A percentile compares a stretch with the other conserved stretches of the same genome.
These are phyloP conservation scores for Cryoendolithus antarcticus DNA, from an alignment of 2,329 filamentous ascomycete species.

Conservation along the genomic window DNA sequence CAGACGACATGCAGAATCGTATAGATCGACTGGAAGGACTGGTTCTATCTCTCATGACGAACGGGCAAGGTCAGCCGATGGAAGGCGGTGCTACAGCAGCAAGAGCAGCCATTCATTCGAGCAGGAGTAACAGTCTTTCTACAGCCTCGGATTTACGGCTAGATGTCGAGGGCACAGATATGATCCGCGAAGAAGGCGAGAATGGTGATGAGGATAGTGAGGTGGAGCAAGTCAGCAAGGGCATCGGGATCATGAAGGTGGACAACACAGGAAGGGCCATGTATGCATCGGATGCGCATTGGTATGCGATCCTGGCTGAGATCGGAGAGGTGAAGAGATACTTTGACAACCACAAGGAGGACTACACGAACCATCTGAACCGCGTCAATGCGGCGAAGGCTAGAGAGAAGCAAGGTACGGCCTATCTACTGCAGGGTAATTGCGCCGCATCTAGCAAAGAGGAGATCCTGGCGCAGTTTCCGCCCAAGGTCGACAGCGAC, in stretches of 20 bases:
- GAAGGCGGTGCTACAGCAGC: slow-evolving; percentile 44
- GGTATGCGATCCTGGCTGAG: slow-evolving; percentile 43
- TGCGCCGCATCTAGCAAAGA: slow-evolving; percentile 52
- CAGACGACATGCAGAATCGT: slow-evolving; percentile 97
- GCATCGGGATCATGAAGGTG: slow-evolving; percentile 41
- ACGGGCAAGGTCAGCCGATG: slow-evolving; percentile 58
- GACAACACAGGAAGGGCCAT: slow-evolving; percentile 33
- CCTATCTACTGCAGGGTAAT: slow-evolving; percentile 64
- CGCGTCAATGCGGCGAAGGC: slow-evolving; percentile 58
- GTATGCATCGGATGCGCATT: slow-evolving; percentile 40
- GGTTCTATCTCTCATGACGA: slow-evolving; percentile 88
- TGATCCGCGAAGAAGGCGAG: slow-evolving; percentile 39
- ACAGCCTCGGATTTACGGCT: slow-evolving; percentile 30
- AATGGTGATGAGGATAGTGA: slow-evolving; percentile 46
- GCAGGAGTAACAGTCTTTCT: slow-evolving; percentile 27
- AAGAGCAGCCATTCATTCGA: slow-evolving; percentile 40
- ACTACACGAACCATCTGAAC: slow-evolving; percentile 70
- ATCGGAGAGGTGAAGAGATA: slow-evolving; percentile 91
- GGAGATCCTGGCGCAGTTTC: slow-evolving; percentile 69
- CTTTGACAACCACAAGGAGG: slow-evolving; percentile 75
- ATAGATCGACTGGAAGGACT: slow-evolving; percentile 90
- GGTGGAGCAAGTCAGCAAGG: slow-evolving; percentile 40
- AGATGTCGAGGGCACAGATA: slow-evolving; percentile 47
- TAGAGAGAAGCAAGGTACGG: slow-evolving; percentile 50
- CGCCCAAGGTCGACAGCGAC: slow-evolving; percentile 70